Evolutionary conservation across 2,329 filamentous ascomycete genomes (phyloP).

Genomic region (Fusarium sp.): DNA sequence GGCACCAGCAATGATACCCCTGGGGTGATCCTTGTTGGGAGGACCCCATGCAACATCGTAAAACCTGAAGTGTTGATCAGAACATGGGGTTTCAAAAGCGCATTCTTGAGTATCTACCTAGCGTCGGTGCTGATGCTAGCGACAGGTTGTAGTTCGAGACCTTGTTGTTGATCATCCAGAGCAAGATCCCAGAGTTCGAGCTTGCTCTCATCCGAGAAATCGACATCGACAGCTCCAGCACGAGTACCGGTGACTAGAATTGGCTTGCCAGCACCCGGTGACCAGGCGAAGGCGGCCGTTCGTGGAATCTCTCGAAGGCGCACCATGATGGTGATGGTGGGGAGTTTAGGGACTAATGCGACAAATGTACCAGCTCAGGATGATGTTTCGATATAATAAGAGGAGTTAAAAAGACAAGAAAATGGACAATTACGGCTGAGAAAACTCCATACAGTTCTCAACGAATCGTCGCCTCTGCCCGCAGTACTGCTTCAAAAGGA

Average conservation of each 20-base stretch:
- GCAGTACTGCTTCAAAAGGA: conserved; percentile 42
- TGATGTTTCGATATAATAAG: conserved; percentile 27
- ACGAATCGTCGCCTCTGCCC: conserved; percentile 44
- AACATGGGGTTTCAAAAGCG: conserved; percentile 4
- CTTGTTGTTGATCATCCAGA: conserved; percentile 79
- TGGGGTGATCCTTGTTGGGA: conserved; percentile 78
- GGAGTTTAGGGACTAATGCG: conserved; percentile 36
- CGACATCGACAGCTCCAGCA: conserved; percentile 92
- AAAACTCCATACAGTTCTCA: conserved; percentile 31
- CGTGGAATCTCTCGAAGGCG: conserved; percentile 95
- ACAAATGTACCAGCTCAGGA: conserved; percentile 38
- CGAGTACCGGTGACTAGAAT: conserved; percentile 93
- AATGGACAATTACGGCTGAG: conserved; percentile 32
- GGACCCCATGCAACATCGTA: conserved; percentile 97
- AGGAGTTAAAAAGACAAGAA: conserved; percentile 26
- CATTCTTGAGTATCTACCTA: conserved; percentile 66
- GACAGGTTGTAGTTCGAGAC: conserved; percentile 85
- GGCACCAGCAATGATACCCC: conserved; percentile 92
- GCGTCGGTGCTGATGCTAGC: conserved; percentile 88
- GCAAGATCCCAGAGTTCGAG: conserved; percentile 95
- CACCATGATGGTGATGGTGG: conserved; percentile 74
- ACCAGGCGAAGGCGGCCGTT: conserved; percentile 98
- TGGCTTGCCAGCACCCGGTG: conserved; percentile 79
- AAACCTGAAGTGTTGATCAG: conserved; percentile 69
- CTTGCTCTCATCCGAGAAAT: conserved; percentile 97